Percentiles rank a stretch among this genome's conserved stretches.
These are phyloP conservation scores for Coriaria nepalensis DNA, from an alignment of 306 rosid genomes.

Conservation along the genomic window DNA sequence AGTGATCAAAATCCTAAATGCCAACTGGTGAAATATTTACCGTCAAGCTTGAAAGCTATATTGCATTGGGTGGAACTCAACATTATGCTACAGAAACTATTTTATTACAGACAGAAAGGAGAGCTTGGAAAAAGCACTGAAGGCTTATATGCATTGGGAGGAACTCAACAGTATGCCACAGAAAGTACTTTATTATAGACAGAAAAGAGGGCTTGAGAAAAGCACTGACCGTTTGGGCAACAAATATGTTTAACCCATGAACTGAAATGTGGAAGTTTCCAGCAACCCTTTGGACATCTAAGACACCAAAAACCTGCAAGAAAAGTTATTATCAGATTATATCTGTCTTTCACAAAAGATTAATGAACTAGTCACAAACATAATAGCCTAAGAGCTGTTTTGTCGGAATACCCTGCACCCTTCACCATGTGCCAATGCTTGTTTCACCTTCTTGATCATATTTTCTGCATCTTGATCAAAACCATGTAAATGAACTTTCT, in stretches of 20 bases:
- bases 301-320: slow-evolving; percentile 81
- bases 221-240: slow-evolving; percentile 72
- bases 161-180: not conserved
- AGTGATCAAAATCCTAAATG: too few relatives aligned
- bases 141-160: not conserved
- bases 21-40: too few relatives aligned
- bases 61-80: not conserved
- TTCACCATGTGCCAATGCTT: slow-evolving; percentile 49
- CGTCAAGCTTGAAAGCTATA: too few relatives aligned
- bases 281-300: slow-evolving; percentile 94
- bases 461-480: slow-evolving; percentile 65
- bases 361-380: not conserved
- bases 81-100: not conserved
- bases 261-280: slow-evolving; percentile 90
- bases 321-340: slow-evolving; percentile 3
- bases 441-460: slow-evolving; percentile 61
- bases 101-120: not conserved
- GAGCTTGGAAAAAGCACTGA: slow-evolving; percentile 11
- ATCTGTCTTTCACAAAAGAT: not conserved
- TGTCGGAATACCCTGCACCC: slow-evolving; percentile 72
- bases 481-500: slow-evolving; percentile 37
- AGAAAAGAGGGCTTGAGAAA: not conserved
- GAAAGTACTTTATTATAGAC: not conserved
- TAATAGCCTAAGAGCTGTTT: slow-evolving; percentile 1
- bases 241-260: slow-evolving; percentile 81